Base-by-base conservation (phyloP, 192 early-diverging fungal species). In the Coemansia sp. region DNA sequence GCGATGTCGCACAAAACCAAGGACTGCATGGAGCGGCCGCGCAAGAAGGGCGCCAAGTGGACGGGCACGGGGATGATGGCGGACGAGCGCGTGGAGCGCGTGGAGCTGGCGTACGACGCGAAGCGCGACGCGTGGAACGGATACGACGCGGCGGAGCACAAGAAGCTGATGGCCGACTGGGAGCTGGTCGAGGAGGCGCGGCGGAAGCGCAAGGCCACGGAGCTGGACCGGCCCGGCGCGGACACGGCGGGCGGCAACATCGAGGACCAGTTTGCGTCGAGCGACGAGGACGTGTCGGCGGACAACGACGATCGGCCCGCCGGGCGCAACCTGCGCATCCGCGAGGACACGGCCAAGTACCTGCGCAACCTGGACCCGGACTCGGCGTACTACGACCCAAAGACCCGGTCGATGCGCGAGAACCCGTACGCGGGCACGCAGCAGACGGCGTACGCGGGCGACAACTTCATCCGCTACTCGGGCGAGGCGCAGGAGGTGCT, bases 271-370 rank as follows among this genome's bases (percentile, higher is more conserved):
- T 51, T 65, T 36, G 70, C 28, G 4, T 73, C 62, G 12, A 83
- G 79, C 50, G 90, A 90, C 34, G 93, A 97, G 48, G 85, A 84
- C 5, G 85, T 83, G 26, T 82, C 82, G 4, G 92, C 91, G 53
- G 95, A 96, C 55, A 78, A 79, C 15, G 86, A 83, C 2, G 94
- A 90, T 51, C 86, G 17, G 17, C 28, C 3, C 28, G 28, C 97
- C 1, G 93, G 96, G 41, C 86, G 97, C 44, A 99, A 97, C 53
- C 79, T 99, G 45, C 89, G 95, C 6, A 98, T 99, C 75, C 91
- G 97, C 73, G 97, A 99, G 78, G 97, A 99, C 74, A 96, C 93
- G 15, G 95, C 97, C 21, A 99, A 99, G 75, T 99, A 99, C 68
- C 79, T 99, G 44, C 83, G 88, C 46, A 99, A 99, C 69, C 70